Base-by-base conservation (phyloP, 2,329 filamentous ascomycete species). In the Lachnellula suecica region DNA sequence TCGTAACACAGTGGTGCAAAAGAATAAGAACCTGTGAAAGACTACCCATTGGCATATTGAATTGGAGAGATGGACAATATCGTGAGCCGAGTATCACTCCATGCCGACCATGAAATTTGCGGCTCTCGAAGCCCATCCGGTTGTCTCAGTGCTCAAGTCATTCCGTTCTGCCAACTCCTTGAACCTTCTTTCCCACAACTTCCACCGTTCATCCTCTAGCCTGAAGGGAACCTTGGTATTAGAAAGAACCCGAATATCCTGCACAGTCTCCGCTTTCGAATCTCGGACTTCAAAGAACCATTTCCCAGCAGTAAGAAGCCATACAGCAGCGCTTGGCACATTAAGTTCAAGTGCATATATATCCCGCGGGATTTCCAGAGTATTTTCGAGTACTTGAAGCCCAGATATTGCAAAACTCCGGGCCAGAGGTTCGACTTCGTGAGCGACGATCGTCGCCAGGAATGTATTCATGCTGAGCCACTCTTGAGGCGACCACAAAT, bases 381-480 rank as follows among this genome's bases (percentile, higher is more conserved):
- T 47, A 24, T 47, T 23, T 23, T 8, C 34, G 15, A 47, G 23
- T 8, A 47, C 44, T 19, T 13, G 11, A 20, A 31, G 11, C 17
- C 44, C 31, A 31, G 19, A 20, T 37, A 15, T 4, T 19, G 20
- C 44, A 22, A 29, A 37, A 29, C 5, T 3, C 13, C 13, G 11
- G 15, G 11, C 17, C 7, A 38, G 19, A 37, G 20, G n/a, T 31
- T 13, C 44, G 17, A 47, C 11, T 37, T 38, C 20, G 15, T 47
- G 11, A 24, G 29, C 44, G 10, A 47, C 29, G 20, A 47, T 29
- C 10, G 20, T 25, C 19, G 44, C 29, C 9, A 47, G 11, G 20
- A 47, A 38, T 22, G 19, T 38, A 19, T 47, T 47, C 9, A 47
- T 38, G 19, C 17, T 37, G 13, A 47, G 44, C 44, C 44, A 47